phyloP scores from a whole-genome alignment of 1,284 basidiomycete genomes.

The Tilletia indica region DNA sequence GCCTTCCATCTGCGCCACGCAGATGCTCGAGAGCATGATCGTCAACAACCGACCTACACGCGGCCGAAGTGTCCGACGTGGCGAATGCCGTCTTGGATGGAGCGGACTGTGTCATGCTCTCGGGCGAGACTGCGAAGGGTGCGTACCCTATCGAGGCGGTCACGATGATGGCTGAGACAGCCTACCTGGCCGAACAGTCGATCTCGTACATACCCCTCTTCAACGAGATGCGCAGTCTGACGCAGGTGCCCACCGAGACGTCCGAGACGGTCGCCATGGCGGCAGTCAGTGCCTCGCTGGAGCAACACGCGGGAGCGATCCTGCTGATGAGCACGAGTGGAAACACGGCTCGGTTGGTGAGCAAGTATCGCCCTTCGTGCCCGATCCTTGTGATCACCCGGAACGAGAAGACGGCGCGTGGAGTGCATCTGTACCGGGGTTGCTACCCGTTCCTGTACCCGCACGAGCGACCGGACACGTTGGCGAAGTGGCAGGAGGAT shows the following conservation, averaged over 20 bases:
- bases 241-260: constrained; percentile 51
- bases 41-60: constrained; percentile 56
- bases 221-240: constrained; percentile 60
- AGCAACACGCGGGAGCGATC: constrained; percentile 62
- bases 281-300: constrained; percentile 52
- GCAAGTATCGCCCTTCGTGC: constrained; percentile 90
- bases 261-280: constrained; percentile 55
- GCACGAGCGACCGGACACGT: constrained; percentile 77
- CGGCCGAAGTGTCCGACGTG: constrained; percentile 55
- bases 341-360: constrained; percentile 90
- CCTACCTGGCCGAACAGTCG: constrained; percentile 53
- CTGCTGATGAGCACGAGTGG: constrained; percentile 90
- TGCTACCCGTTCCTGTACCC: constrained; percentile 97
- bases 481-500: constrained; percentile 95
- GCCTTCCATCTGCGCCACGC: constrained; percentile 97
- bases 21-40: constrained; percentile 88
- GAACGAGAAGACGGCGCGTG: constrained; percentile 90
- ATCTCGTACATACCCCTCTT: constrained; percentile 54
- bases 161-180: constrained; percentile 56
- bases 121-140: constrained; percentile 55
- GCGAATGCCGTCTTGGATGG: constrained; percentile 56
- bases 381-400: constrained; percentile 88
- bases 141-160: constrained; percentile 59
- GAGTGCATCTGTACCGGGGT: constrained; percentile 93
- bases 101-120: constrained; percentile 56